These are phyloP conservation scores for Rhodamnia argentea DNA, from an alignment of 345 rosid genomes.

Conservation along the genomic window DNA sequence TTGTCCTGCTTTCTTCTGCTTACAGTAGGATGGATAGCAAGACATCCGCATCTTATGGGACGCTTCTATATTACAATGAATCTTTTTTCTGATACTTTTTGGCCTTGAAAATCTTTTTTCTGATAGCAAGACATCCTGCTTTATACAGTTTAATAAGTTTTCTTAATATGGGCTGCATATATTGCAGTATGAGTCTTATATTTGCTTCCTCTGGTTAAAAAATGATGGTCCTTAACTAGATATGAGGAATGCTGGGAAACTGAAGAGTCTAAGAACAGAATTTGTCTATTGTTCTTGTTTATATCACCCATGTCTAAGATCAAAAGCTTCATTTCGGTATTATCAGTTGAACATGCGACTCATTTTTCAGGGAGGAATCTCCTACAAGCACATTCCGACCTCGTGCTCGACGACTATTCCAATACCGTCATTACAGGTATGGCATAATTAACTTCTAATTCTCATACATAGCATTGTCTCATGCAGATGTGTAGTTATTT, in stretches of 20 bases:
- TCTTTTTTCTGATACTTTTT: not conserved
- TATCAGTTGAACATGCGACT: not conserved
- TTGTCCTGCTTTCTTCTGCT: not conserved
- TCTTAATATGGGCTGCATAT: not conserved
- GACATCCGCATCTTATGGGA: not conserved
- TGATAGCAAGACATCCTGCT: too few relatives aligned
- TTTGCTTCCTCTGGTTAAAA: not conserved
- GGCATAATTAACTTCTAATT: not conserved
- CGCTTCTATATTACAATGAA: not conserved
- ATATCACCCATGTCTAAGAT: not conserved
- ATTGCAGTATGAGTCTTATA: not conserved
- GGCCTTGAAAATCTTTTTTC: not conserved
- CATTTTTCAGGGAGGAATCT: slow-evolving; percentile 78
- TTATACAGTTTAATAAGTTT: not conserved
- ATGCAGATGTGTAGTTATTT: not conserved
- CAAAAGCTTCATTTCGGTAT: not conserved
- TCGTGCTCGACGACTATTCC: slow-evolving; percentile 89
- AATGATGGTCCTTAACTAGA: not conserved
- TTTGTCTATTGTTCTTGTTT: not conserved
- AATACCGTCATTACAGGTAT: slow-evolving; percentile 95
- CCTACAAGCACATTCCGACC: slow-evolving; percentile 86
- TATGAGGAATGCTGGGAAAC: not conserved
- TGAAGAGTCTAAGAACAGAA: not conserved
- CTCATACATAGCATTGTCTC: not conserved
- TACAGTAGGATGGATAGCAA: not conserved